Evolutionary conservation across 2,329 filamentous ascomycete genomes (phyloP), one percentile per base, ranked within the genome.

Genomic region (Phaeosphaeria sp.): DNA sequence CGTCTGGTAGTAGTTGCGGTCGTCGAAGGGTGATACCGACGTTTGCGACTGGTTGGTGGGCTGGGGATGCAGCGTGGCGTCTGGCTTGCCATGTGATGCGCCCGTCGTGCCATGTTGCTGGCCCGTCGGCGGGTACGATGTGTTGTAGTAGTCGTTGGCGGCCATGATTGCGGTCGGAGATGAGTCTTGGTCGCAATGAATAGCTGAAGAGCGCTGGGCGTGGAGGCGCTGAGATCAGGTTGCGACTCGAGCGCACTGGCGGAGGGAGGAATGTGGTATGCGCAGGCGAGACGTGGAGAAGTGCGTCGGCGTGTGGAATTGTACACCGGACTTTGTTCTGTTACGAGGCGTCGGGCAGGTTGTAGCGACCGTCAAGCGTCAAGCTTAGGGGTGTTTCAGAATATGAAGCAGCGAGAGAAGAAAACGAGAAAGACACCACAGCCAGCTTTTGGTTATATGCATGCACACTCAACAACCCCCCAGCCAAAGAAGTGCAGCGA

Each of bases 101-200:
- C 51, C 51, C 6, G 25, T 30, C 25, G 25, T 30, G 25, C 25
- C 30, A 53, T 65, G 60, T 11, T 56, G 61, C 42, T 59, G 65
- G 17, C 50, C 56, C 11, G 51, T 55, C 50, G 77, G 74, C 56
- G 82, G 66, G 61, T 79, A 78, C 18, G 72, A 78, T 18, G 69
- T 81, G 63, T 57, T 64, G 66, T 91, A 91, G 78, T 91, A 91
- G 68, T 90, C 86, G 77, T 81, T 80, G 55, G 80, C 74, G 46
- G 81, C 80, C 81, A 83, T 83, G 59, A 40, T 60, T 49, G 55
- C 49, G 45, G 24, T 39, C 20, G 30, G 47, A 53, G n/a, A 6
- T 49, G 48, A 3, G 13, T 24, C 13, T 25, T 15, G 33, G 17
- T 43, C 33, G 53, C 42, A 55, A 42, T 45, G 33, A 42, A 39